phyloP scores from a whole-genome alignment of 768 basidiomycete species.

The Suillus sp. region DNA sequence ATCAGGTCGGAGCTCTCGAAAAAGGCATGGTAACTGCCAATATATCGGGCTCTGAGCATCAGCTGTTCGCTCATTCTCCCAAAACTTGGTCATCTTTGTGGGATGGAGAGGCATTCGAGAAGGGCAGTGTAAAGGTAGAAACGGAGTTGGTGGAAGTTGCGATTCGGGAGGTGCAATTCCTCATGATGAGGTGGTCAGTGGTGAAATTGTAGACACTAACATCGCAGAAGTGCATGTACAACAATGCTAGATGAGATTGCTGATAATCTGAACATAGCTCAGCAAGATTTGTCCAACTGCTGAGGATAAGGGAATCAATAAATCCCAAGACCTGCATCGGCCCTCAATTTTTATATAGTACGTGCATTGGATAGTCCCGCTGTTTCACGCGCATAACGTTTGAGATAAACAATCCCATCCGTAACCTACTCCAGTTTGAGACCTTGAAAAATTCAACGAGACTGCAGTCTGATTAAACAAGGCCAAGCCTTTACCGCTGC shows the following conservation, averaged over 20 bases:
- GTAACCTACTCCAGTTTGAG: too few species aligned
- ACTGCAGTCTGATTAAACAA: too few species aligned
- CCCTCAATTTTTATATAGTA: too few species aligned
- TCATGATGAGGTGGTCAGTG: conserved; percentile 2
- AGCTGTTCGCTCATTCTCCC: conserved; percentile 19
- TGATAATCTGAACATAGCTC: neutral
- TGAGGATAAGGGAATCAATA: too few species aligned
- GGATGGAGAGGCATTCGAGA: conserved; percentile 28
- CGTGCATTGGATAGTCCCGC: too few species aligned
- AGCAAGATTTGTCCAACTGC: too few species aligned
- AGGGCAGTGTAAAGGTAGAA: conserved; percentile 36
- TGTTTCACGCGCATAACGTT: too few species aligned
- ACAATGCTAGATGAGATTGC: neutral
- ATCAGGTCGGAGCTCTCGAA: conserved; percentile 23
- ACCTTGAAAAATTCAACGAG: too few species aligned
- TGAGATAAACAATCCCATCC: too few species aligned
- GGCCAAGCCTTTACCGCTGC: too few species aligned
- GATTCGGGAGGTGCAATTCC: neutral
- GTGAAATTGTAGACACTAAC: neutral
- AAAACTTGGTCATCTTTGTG: conserved; percentile 22
- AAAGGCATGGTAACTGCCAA: conserved; percentile 11
- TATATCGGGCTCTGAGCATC: neutral
- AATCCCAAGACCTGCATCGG: too few species aligned
- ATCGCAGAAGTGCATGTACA: neutral
- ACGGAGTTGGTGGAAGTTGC: conserved; percentile 17